These are phyloP conservation scores for Paraglomus brasilianum DNA, from an alignment of 192 early-diverging fungal genomes.

Conservation along the genomic window DNA sequence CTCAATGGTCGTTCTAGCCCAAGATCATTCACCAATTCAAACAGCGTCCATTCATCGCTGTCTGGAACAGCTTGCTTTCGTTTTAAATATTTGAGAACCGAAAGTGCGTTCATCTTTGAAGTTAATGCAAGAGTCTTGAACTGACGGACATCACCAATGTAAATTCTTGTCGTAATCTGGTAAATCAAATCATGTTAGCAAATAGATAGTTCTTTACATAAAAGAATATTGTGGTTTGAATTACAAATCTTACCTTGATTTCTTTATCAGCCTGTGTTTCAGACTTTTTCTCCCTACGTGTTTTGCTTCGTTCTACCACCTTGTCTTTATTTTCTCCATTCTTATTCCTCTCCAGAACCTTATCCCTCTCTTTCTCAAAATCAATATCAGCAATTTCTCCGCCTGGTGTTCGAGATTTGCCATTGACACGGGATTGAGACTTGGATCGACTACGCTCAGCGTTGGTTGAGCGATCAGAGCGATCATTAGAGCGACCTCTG, in stretches of 20 bases:
- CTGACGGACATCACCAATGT: slow-evolving; percentile 74
- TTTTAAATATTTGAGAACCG: slow-evolving; percentile 60
- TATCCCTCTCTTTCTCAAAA: slow-evolving; percentile 1
- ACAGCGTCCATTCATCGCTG: slow-evolving; percentile 76
- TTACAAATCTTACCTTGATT: neutral
- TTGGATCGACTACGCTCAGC: slow-evolving; percentile 8
- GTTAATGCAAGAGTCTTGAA: slow-evolving; percentile 82
- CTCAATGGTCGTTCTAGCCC: slow-evolving; percentile 87
- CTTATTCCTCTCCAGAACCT: neutral
- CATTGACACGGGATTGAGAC: neutral
- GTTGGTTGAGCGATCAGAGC: no score
- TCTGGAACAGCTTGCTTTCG: slow-evolving; percentile 48
- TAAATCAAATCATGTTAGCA: neutral
- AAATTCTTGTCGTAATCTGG: slow-evolving; percentile 78
- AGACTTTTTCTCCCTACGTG: neutral
- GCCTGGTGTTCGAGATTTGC: neutral
- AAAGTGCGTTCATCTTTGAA: slow-evolving; percentile 66
- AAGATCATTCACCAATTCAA: slow-evolving; percentile 86
- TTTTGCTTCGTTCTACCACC: neutral
- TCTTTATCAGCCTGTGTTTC: slow-evolving; percentile 6
- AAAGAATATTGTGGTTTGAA: no score
- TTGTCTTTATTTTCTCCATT: neutral
- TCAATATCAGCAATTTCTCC: slow-evolving; percentile 1
- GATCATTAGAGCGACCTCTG: no score
- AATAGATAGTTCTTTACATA: no score